Conservation (phyloP, 2,329 filamentous ascomycete genomes). For the Colletotrichum costaricense region DNA sequence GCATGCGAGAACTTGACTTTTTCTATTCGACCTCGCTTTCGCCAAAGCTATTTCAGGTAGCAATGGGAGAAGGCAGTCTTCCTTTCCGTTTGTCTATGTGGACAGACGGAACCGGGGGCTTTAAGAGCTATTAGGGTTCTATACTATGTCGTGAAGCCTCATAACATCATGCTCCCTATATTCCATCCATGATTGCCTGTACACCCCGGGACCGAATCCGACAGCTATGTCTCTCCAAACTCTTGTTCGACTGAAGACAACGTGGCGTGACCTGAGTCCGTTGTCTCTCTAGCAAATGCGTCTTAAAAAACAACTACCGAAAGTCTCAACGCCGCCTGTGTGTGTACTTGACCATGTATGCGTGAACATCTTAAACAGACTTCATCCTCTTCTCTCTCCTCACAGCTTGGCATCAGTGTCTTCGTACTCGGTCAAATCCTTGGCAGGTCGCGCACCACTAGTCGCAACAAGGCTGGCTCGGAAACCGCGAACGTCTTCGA, state of each 20-base stretch:
- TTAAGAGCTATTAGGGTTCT: constrained; percentile 8
- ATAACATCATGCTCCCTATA: constrained; percentile 19
- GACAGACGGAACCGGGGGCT: background rate
- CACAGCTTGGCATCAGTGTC: constrained; percentile 86
- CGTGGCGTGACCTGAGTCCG: constrained; percentile 1
- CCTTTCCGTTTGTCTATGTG: background rate
- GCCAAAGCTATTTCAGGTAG: background rate
- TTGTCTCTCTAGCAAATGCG: constrained; percentile 29
- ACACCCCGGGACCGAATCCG: constrained; percentile 4
- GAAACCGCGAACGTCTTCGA: constrained; percentile 83
- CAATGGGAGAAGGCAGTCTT: background rate
- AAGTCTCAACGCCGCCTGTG: constrained; percentile 22
- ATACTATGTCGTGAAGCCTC: constrained; percentile 25
- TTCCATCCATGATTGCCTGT: constrained; percentile 4
- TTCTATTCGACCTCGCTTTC: background rate
- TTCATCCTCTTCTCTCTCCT: constrained; percentile 36
- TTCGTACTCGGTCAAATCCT: constrained; percentile 85
- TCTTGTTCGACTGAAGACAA: constrained; percentile 2
- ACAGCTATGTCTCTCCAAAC: background rate
- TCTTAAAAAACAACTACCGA: constrained; percentile 19
- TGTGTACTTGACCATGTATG: background rate
- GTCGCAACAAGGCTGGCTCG: constrained; percentile 81
- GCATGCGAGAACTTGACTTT: background rate
- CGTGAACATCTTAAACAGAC: constrained; percentile 1
- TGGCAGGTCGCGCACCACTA: constrained; percentile 77